Evolutionary conservation across 1,284 basidiomycete genomes (phyloP).

Genomic region (Naganishia sp.): DNA sequence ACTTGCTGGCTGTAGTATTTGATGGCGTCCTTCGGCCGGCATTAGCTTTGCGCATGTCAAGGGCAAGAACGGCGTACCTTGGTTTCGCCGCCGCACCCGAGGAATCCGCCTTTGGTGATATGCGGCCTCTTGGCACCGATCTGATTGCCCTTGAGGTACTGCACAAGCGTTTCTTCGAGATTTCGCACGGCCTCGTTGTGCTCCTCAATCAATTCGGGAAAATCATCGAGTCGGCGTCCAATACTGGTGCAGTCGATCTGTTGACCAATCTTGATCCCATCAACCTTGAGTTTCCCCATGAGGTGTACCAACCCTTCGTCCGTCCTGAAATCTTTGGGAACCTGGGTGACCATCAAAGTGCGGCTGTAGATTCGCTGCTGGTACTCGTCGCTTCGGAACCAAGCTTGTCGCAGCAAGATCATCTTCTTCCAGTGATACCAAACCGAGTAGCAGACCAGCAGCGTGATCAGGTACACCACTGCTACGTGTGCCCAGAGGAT

Average conservation of each 20-base stretch:
- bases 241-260: conserved; percentile 50
- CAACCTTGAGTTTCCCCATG: conserved; percentile 66
- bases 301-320: conserved; percentile 72
- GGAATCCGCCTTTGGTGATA: conserved; percentile 68
- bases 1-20: conserved; percentile 76
- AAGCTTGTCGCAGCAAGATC: conserved; percentile 55
- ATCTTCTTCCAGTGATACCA: conserved; percentile 75
- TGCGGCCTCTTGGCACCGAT: conserved; percentile 73
- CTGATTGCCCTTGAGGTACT: conserved; percentile 76
- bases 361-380: conserved; percentile 52
- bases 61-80: conserved; percentile 54
- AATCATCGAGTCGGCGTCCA: conserved; percentile 50
- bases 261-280: conserved; percentile 54
- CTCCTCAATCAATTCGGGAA: conserved; percentile 59
- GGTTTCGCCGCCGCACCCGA: conserved; percentile 70
- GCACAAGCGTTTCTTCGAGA: conserved; percentile 78
- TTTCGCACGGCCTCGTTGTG: conserved; percentile 84
- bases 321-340: conserved; percentile 71
- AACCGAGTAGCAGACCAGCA: conserved; percentile 53
- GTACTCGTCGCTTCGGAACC: conserved; percentile 53
- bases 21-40: conserved; percentile 65
- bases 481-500: conserved; percentile 74
- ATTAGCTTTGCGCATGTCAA: background rate
- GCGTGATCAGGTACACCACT: conserved; percentile 70
- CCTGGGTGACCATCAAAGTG: conserved; percentile 59